Percentiles rank a stretch among this genome's conserved stretches.
Conservation (phyloP, 1,284 basidiomycete species). For the Coniferiporia weirii region DNA sequence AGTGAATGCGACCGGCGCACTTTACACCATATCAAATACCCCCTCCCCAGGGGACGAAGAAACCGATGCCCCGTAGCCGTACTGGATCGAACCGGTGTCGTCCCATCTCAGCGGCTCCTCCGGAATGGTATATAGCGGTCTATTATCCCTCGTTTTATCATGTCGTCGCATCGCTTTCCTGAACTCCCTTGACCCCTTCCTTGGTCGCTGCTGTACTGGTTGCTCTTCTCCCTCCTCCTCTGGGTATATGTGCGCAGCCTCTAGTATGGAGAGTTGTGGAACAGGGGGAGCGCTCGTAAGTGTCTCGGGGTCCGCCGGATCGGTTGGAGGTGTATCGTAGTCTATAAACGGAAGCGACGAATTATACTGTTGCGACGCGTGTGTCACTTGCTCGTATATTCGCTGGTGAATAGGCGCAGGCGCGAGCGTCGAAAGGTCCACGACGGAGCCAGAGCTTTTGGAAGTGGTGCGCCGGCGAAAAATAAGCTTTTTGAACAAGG, state of each 20-base stretch:
- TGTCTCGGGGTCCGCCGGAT: background rate
- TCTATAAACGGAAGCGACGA: background rate
- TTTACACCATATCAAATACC: background rate
- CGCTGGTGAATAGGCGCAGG: slow-evolving; percentile 3
- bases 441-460: slow-evolving; percentile 3
- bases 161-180: background rate
- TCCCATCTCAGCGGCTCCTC: background rate
- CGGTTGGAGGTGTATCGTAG: slow-evolving; percentile 8
- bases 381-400: background rate
- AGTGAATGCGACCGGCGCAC: background rate
- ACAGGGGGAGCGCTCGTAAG: background rate
- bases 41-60: background rate
- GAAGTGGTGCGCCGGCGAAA: background rate
- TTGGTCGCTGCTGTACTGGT: background rate
- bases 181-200: background rate
- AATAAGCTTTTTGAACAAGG: slow-evolving; percentile 1
- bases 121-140: background rate
- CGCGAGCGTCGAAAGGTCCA: slow-evolving; percentile 8
- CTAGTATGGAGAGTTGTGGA: background rate
- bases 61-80: background rate
- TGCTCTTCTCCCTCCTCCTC: background rate
- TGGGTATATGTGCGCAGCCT: background rate
- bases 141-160: background rate
- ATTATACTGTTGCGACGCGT: slow-evolving; percentile 4
- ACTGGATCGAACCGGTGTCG: background rate